Base-by-base conservation (phyloP, 169 alveolate genomes). In the Plasmodium billcollinsi region DNA sequence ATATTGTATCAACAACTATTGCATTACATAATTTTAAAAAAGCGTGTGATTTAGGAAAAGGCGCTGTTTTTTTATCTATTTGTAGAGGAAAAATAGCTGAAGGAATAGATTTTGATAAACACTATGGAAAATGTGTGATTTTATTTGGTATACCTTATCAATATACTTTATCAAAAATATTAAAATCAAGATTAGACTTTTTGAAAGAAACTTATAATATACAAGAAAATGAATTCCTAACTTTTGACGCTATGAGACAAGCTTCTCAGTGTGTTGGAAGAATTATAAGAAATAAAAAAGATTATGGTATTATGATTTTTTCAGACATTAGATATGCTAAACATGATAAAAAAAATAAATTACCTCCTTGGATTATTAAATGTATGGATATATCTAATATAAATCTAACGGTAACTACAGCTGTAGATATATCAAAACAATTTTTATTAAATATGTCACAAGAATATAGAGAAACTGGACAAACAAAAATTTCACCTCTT, bases 31-130 rank as follows among this genome's bases (percentile, higher is more conserved):
- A 96, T 90, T 97, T 94, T 73, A 88, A 99, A 73, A 96, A 96
- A 90, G 99, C 99, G 4, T 98, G 99, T 75, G 99, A 98, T 88
- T 94, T 96, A 9, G 99, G 99, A 12, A 94, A 99, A 50, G 99
- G 99, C 0, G 99, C 99, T 0, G 97, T 98, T 14, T 98, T 98
- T 92, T 94, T 98, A 59, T 96, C 99, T 33, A 97, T 98, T 52
- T 99, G 99, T 50, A 96, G 99, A 70, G 99, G 99, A 0, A 97
- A 98, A 92, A 99, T 98, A 24, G 99, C 99, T 1, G 99, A 98
- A 93, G 99, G 99, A n/a, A 98, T 98, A 49, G 99, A 98, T 94
- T 98, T 98, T 91, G 99, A 98, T 73, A 97, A 98, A 2, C 99
- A 98, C 90, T 98, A 98, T 90, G 99, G 99, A 18, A 96, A 99